Percentiles rank a stretch among this genome's conserved stretches.
These are phyloP conservation scores for Venturia oleaginea DNA, from an alignment of 2,329 filamentous ascomycete genomes.

Conservation along the genomic window DNA sequence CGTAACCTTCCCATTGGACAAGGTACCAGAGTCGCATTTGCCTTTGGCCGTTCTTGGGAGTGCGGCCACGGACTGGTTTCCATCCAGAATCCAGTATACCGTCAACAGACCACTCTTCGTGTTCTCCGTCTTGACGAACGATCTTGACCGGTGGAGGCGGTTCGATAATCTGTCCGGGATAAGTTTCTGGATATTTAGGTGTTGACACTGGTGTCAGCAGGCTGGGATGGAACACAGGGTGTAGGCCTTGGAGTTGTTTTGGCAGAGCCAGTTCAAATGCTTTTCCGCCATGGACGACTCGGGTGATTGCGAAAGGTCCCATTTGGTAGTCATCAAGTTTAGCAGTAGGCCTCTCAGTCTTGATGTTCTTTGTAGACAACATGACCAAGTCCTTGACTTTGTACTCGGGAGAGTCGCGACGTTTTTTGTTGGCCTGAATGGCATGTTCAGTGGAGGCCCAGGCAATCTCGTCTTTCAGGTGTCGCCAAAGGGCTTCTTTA, in stretches of 20 bases:
- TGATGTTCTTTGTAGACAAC: neutral
- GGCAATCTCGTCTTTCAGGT: neutral
- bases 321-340: neutral
- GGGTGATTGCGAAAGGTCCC: neutral
- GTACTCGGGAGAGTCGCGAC: neutral
- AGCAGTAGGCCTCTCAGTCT: neutral
- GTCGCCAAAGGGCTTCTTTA: neutral
- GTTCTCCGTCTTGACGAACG: neutral
- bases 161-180: neutral
- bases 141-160: neutral
- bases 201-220: neutral
- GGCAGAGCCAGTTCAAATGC: neutral
- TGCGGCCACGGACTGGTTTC: neutral
- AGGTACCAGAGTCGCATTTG: neutral
- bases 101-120: neutral
- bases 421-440: neutral
- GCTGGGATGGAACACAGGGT: neutral
- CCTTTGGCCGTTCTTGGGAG: neutral
- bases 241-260: neutral
- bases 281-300: neutral
- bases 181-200: neutral
- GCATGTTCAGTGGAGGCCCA: neutral
- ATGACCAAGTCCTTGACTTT: neutral
- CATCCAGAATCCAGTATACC: neutral
- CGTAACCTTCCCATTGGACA: neutral